Evolutionary conservation across 2,329 filamentous ascomycete species (phyloP), one percentile per base, ranked within the genome.

Genomic region (Neonectria sp.): DNA sequence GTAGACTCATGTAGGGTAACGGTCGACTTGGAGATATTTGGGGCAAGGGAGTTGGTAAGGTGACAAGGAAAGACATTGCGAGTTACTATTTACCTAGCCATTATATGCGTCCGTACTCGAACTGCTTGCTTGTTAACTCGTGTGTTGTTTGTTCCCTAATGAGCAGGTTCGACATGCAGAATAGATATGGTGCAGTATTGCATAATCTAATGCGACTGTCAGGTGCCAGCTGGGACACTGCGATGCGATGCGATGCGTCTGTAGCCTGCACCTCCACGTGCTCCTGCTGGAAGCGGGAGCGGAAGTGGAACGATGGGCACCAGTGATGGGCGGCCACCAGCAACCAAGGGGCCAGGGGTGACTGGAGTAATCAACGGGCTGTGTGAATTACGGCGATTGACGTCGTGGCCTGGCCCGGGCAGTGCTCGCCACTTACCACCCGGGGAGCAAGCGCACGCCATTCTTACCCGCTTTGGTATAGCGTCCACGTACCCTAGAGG

Each of bases 371-470:
- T 37, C 35, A 63, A 25, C 21, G 31, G 56, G 51, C 33, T 45
- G 63, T 60, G 57, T 35, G 57, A 60, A 65, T 49, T 58, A 35
- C 21, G 31, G 12, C 48, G 12, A 37, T 51, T 60, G 51, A 60
- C 63, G 57, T 60, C 33, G 51, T 48, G 40, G 24, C 46, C 25
- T 35, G 37, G 43, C 53, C 52, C 40, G 25, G 63, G 27, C 45
- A 40, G 35, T 61, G 58, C 57, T 43, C 25, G 51, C 51, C 13
- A 46, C 35, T 55, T 56, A 56, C 45, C 52, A 51, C 21, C 25
- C 25, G 21, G 46, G 15, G 51, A 46, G 27, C 24, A 24, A 13
- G 35, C 24, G 17, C 43, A 61, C 46, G 56, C 46, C 15, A 25
- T 9, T 17, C 37, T 62, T 48, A 33, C 63, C 49, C 13, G 35